phyloP scores from a whole-genome alignment of 2,329 filamentous ascomycete species.

The Curvularia verruculosa region DNA sequence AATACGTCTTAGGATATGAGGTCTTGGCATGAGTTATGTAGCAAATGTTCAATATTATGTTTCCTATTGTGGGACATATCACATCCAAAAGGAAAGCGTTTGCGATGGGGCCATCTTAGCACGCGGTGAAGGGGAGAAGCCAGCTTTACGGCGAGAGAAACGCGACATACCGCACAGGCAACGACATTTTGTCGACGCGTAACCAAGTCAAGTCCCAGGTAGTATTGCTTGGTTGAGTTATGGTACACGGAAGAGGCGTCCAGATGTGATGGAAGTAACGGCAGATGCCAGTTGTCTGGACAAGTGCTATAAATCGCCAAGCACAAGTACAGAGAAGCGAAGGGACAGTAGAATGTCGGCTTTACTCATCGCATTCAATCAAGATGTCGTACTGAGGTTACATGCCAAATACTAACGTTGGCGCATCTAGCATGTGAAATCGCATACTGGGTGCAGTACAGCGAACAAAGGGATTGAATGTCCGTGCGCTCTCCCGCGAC shows the following conservation, averaged over 20 bases:
- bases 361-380: slow-evolving; percentile 5
- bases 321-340: not conserved
- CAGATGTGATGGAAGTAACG: not conserved
- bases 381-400: not conserved
- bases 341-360: not conserved
- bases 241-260: not conserved
- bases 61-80: not conserved
- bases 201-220: not conserved
- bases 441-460: not conserved
- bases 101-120: not conserved
- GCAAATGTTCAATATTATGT: not conserved
- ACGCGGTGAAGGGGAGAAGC: not conserved
- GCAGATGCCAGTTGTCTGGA: not conserved
- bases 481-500: slow-evolving; percentile 31
- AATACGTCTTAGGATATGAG: not conserved
- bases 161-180: slow-evolving; percentile 35
- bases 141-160: slow-evolving; percentile 1
- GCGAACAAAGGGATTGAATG: slow-evolving; percentile 7
- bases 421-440: not conserved
- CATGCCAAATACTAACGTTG: not conserved
- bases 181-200: slow-evolving; percentile 29
- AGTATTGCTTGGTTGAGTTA: not conserved
- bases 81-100: not conserved
- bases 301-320: not conserved
- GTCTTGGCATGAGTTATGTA: not conserved